These are phyloP conservation scores for Histomonas meleagridis DNA, from an alignment of 208 protist species.

Conservation along the genomic window DNA sequence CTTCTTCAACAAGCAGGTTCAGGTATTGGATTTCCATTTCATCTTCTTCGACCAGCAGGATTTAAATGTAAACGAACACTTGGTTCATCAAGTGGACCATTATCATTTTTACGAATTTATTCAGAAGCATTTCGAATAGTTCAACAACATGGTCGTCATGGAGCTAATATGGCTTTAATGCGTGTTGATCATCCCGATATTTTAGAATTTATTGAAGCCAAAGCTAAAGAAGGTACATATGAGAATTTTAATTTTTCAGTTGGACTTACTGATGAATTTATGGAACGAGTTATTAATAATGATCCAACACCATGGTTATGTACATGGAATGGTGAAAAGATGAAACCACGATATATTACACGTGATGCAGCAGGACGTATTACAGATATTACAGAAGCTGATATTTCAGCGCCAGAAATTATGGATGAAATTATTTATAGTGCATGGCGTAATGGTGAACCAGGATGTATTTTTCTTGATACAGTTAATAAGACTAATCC, in stretches of 20 bases:
- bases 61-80: not conserved
- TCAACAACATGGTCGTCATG: not conserved
- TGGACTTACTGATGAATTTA: not conserved
- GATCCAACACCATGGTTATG: not conserved
- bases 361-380: not conserved
- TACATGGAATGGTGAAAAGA: not conserved
- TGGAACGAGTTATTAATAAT: not conserved
- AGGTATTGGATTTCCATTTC: not conserved
- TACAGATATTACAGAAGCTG: not conserved
- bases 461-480: not conserved
- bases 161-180: not conserved
- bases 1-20: not conserved
- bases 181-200: not conserved
- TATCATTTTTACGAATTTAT: not conserved
- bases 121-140: not conserved
- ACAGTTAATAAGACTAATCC: not conserved
- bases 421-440: not conserved
- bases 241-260: not conserved
- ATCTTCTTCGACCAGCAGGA: not conserved
- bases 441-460: not conserved
- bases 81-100: not conserved
- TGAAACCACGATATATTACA: not conserved
- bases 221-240: not conserved
- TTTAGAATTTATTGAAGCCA: not conserved
- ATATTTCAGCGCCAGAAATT: not conserved